Evolutionary conservation across 192 early-diverging fungal genomes (phyloP), one percentile per base, ranked within the genome.

Genomic region (Anaeromyces robustus): DNA sequence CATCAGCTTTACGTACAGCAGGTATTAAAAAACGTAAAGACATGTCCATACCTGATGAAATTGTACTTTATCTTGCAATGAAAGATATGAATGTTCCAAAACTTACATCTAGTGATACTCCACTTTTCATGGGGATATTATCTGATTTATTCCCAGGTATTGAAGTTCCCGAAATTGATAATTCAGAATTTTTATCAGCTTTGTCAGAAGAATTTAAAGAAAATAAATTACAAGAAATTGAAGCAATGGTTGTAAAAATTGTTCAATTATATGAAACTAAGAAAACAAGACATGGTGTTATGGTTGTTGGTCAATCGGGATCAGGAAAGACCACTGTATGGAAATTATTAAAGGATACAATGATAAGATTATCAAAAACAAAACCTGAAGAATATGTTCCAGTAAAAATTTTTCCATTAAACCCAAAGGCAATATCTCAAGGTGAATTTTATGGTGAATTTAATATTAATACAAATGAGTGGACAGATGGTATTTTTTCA

Each of bases 381-480:
- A 77, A 89, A 88, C 18, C 84, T 83, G 43, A 87, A 82, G 59
- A 82, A 68, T 68, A n/a, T 68, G 52, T 68, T n/a, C 52, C 52
- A 4, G 52, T 90, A 19, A 82, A 78, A 16, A 79, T 87, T 30
- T 84, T 85, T 77, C 84, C 79, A 19, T 81, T 85, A 30, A 90
- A 90, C 78, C 89, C 89, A 29, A 90, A 90, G 78, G 86, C 89
- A 52, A 84, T 90, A 77, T 87, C 88, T 43, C 80, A 89, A 29
- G 81, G 86, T 26, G 29, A 84, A 13, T 84, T 90, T 19, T 80
- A 90, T 19, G 89, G 89, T 30, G 85, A 85, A 29, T 89, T 90
- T 88, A 89, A 90, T 82, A 86, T 90, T 17, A 89, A 90, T 79
- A 90, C 89, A 4, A 77, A 89, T n/a, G 89, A 90, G 77, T 90